Evolutionary conservation across 495 filamentous ascomycete genomes (phyloP), one percentile per base, ranked within the genome.

Genomic region (Podospora pseudopauciseta): DNA sequence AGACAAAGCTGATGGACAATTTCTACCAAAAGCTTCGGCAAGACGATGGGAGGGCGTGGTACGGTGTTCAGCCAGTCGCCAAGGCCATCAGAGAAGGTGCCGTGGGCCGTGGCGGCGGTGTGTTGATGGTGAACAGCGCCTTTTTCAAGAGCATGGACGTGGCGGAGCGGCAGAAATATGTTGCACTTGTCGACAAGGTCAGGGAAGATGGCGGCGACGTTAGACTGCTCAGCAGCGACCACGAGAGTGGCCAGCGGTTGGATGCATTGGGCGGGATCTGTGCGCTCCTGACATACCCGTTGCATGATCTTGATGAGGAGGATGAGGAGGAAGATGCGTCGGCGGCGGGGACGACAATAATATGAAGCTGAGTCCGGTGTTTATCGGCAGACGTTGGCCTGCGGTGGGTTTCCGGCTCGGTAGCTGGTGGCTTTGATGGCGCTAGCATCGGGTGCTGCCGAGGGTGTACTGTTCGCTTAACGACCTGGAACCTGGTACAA

Each of bases 11-110:
- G 67, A 93, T 99, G 89, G 93, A 98, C 72, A 86, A 88, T 64
- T 94, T 99, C 78, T 86, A 90, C 73, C 84, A 89, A 7, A 83
- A 91, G 64, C 76, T 99, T 27, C 87, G 92, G 28, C 91, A 89
- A 70, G 94, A 99, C 66, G 94, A 97, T 67, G 91, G 91, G 20
- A 84, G 90, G 60, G 96, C 96, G 18, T 97, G 94, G 84, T 99
- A 99, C 77, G 95, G 95, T 4, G 89, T 89, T 2, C 85, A 81
- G 11, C 92, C 97, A 75, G 94, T 97, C 9, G 90, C 92, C 74
- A 88, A 86, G 68, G 96, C 95, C 0, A 90, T 97, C 4, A 88
- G 88, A 49, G 91, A 96, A 76, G 93, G 94, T 23, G 96, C 94
- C 2, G 92, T 97, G 0, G 93, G 94, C 0, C 83, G 88, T 39